Percentiles rank a stretch among this genome's conserved stretches.
phyloP scores from a whole-genome alignment of 208 protist genomes.

The Angomonas deanei region DNA sequence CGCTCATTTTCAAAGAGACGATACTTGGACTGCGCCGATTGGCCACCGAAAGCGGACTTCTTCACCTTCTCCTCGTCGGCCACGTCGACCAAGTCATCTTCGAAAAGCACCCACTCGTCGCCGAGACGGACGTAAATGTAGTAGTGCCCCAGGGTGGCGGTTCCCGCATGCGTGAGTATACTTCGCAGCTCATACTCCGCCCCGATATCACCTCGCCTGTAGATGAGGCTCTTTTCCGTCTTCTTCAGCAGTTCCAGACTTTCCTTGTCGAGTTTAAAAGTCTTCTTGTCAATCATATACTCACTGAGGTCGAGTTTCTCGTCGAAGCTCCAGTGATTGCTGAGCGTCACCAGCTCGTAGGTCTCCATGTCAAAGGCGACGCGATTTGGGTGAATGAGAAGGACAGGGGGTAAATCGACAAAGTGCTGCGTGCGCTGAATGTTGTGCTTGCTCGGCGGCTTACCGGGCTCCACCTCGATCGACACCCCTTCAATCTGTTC shows the following conservation, averaged over 20 bases:
- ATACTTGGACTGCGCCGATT: slow-evolving; percentile 24
- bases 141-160: slow-evolving; percentile 83
- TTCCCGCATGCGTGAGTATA: slow-evolving; percentile 81
- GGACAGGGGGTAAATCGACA: slow-evolving; percentile 72
- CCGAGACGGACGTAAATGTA: slow-evolving; percentile 67
- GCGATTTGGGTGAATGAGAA: slow-evolving; percentile 88
- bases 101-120: slow-evolving; percentile 69
- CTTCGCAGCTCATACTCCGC: slow-evolving; percentile 71
- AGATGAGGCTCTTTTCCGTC: neutral
- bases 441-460: slow-evolving; percentile 36
- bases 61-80: slow-evolving; percentile 38
- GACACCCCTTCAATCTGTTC: slow-evolving; percentile 87
- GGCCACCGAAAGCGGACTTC: slow-evolving; percentile 54
- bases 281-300: slow-evolving; percentile 35
- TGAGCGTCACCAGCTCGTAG: slow-evolving; percentile 71
- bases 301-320: slow-evolving; percentile 39
- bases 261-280: slow-evolving; percentile 47
- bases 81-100: slow-evolving; percentile 61
- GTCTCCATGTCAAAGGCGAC: slow-evolving; percentile 80
- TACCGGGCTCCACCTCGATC: slow-evolving; percentile 48
- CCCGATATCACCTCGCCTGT: slow-evolving; percentile 7
- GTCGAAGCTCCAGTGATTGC: slow-evolving; percentile 74
- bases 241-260: slow-evolving; percentile 32
- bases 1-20: slow-evolving; percentile 54
- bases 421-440: slow-evolving; percentile 76